Base-by-base conservation (phyloP, 805 yeast genomes). In the Candida cerambycidarum region DNA sequence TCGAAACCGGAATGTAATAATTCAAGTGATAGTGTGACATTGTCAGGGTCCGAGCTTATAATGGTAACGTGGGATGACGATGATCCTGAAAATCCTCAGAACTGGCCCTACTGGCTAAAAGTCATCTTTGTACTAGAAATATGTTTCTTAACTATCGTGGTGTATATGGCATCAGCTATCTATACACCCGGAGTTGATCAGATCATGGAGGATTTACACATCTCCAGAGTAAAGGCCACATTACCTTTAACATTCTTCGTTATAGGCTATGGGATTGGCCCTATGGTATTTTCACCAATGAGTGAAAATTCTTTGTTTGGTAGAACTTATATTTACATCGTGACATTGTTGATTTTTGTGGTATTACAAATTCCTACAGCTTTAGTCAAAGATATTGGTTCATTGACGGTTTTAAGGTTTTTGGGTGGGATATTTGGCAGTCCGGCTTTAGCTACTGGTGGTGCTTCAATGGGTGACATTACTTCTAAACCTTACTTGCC, bases 231-330 rank as follows among this genome's bases (percentile, higher is more conserved):
- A 5, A 68, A 67, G 9, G 80, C 80, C 0, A 62, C 73, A 1
- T 59, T 82, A 30, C 80, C 82, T 3, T 63, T 82, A 50, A 65
- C 83, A 0, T 45, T 79, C 37, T 82, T 76, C 48, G 82, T 81
- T 10, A 54, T 80, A 21, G 87, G 85, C 10, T 80, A 80, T 51
- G 85, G 81, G 42, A 38, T 79, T 17, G 85, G 85, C 1, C 84
- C 85, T 1, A 65, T 80, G 68, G 44, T 80, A 1, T 75, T 79
- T 37, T 75, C 83, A 0, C 85, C 86, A 5, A 51, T 80, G 45
- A 73, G 82, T 8, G 86, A 81, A 55, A 67, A 76, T 38, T 76
- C 81, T 2, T 54, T 59, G 2, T 56, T 77, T 42, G 85, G 85
- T 12, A 69, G 85, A 47, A 76, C 75, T 41, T 59, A 67, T 23